Percentiles rank a stretch among this genome's conserved stretches.
These are phyloP conservation scores for Globisporangium orthogonon DNA, from an alignment of 352 stramenopile species.

Conservation along the genomic window DNA sequence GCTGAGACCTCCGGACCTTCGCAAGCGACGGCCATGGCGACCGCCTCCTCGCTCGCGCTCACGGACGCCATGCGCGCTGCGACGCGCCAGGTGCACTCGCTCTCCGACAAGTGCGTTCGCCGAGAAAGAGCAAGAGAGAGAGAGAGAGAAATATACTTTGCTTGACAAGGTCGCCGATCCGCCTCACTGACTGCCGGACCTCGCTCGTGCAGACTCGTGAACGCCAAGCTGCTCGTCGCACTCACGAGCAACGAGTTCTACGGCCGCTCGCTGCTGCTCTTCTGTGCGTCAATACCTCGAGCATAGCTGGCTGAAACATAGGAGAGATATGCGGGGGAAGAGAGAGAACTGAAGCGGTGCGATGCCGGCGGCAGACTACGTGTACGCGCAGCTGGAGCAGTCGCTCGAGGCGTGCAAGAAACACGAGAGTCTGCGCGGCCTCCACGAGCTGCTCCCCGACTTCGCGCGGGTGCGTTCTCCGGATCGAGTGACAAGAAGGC, in stretches of 20 bases:
- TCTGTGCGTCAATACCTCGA: slow-evolving; percentile 35
- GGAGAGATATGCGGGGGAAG: background rate
- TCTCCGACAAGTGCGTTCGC: slow-evolving; percentile 45
- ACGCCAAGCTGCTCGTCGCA: slow-evolving; percentile 59
- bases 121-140: too few species aligned
- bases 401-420: slow-evolving; percentile 41
- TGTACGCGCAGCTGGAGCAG: slow-evolving; percentile 57
- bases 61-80: slow-evolving; percentile 46
- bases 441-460: slow-evolving; percentile 32
- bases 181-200: too few species aligned
- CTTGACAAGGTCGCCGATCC: background rate
- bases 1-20: background rate
- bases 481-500: too few species aligned
- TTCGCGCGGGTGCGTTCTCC: slow-evolving; percentile 30
- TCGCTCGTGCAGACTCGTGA: slow-evolving; percentile 34
- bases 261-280: slow-evolving; percentile 53
- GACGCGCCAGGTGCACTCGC: slow-evolving; percentile 38
- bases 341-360: background rate
- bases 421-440: slow-evolving; percentile 27
- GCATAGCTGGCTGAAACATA: background rate
- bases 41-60: background rate
- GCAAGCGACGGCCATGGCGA: background rate
- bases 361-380: slow-evolving; percentile 32
- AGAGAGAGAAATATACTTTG: background rate
- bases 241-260: slow-evolving; percentile 64